Evolutionary conservation across 176 grass and related monocot genomes (phyloP).

Genomic region (Areca catechu): DNA sequence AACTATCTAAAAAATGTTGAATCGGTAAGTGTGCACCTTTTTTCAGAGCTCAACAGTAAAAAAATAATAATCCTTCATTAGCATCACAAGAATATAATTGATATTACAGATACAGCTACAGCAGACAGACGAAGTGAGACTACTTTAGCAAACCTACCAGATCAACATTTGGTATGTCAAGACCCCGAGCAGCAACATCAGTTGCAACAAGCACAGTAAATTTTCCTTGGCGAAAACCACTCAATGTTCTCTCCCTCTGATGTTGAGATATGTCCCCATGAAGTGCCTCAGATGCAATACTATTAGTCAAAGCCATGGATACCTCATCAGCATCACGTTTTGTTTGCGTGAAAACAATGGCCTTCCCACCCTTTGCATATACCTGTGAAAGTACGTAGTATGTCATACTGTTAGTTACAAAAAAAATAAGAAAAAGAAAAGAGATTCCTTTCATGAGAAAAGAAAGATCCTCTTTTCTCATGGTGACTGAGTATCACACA

Average conservation of each 20-base stretch:
- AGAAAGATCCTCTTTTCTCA: too few species aligned
- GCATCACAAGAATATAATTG: background rate
- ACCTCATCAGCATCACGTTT: slow-evolving; percentile 97
- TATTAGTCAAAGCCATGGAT: slow-evolving; percentile 66
- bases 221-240: slow-evolving; percentile 91
- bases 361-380: slow-evolving; percentile 98
- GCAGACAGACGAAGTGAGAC: background rate
- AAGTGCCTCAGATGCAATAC: slow-evolving; percentile 93
- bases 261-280: slow-evolving; percentile 98
- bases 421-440: too few species aligned
- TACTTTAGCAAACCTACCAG: slow-evolving; percentile 45
- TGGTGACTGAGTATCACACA: too few species aligned
- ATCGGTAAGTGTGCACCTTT: too few species aligned
- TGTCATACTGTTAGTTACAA: too few species aligned
- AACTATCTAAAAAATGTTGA: too few species aligned
- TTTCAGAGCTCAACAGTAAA: too few species aligned
- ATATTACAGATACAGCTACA: background rate
- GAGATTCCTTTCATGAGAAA: too few species aligned
- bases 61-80: too few species aligned
- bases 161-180: slow-evolving; percentile 99
- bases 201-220: slow-evolving; percentile 97
- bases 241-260: slow-evolving; percentile 95
- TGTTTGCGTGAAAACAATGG: slow-evolving; percentile 89
- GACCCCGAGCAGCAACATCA: slow-evolving; percentile 93
- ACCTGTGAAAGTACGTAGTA: slow-evolving; percentile 25